Evolutionary conservation across 2,329 filamentous ascomycete species (phyloP), one percentile per base, ranked within the genome.

Genomic region (Fusarium floridanum): DNA sequence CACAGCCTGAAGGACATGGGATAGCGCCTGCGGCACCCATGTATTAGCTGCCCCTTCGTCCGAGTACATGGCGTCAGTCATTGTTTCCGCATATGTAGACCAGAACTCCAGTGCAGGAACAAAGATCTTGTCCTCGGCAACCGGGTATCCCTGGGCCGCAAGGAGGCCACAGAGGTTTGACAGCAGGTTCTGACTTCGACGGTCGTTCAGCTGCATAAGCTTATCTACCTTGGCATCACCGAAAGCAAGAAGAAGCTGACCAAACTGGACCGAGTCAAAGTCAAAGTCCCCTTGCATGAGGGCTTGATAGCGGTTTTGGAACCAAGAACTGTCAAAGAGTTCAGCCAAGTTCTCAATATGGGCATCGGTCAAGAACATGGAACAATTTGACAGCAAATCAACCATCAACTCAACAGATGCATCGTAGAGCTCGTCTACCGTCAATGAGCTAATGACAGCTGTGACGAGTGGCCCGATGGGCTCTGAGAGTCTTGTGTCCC

Each of bases 51-150:
- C 80, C 5, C 83, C 83, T 27, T 87, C 85, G n/a, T 86, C 85
- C 2, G 88, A 87, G 70, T 87, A 89, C 55, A 88, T 83, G 11
- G 83, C 85, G 79, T 91, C 93, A 69, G 87, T 89, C 85, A 91
- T 86, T 14, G 90, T 89, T 82, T 95, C 94, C 7, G 94, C 90
- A 79, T 92, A 95, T 1, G 90, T 91, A 20, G 90, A 92, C 94
- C 94, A 97, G 80, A 97, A 96, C 77, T 97, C 94, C 16, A 96
- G 87, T 1, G 92, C 90, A 2, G 91, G 89, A 1, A 93, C 89
- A 65, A 94, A 95, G 12, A 95, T 90, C 72, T 90, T 91, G 77
- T 97, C 93, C 65, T 96, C 93, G 5, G 89, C 89, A 2, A 92
- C 91, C 1, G 93, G 90, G 76, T 90, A 88, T 2, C 94, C 93